A percentile compares a stretch with the other conserved stretches of the same genome.
These are phyloP conservation scores for Malbranchea zuffiana DNA, from an alignment of 2,329 filamentous ascomycete species.

Conservation along the genomic window DNA sequence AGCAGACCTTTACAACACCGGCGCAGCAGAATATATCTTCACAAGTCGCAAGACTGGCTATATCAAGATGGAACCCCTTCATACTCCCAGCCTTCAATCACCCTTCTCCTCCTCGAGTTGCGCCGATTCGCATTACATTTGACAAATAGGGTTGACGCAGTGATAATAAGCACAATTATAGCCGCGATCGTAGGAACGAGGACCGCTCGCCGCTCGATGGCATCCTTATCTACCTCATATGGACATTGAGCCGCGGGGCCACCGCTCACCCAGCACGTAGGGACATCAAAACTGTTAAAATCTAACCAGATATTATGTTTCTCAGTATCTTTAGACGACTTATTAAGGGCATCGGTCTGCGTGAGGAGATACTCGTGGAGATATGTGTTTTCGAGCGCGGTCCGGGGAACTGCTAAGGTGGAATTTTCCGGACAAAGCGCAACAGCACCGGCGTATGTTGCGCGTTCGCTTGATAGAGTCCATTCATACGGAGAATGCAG, in stretches of 20 bases:
- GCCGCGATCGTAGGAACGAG: constrained; percentile 52
- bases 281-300: constrained; percentile 48
- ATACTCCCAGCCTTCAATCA: constrained; percentile 51
- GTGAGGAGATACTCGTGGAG: constrained; percentile 37
- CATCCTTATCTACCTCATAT: constrained; percentile 39
- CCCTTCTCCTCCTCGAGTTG: constrained; percentile 41
- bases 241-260: constrained; percentile 48
- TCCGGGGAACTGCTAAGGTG: constrained; percentile 49
- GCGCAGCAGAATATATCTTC: too few species aligned
- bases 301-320: constrained; percentile 44
- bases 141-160: constrained; percentile 50
- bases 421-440: constrained; percentile 40
- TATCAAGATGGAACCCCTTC: constrained; percentile 52
- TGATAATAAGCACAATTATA: constrained; percentile 51
- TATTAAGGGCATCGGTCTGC: constrained; percentile 18
- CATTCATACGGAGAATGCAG: constrained; percentile 46
- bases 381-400: constrained; percentile 53
- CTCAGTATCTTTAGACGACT: constrained; percentile 19
- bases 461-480: constrained; percentile 37
- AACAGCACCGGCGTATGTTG: constrained; percentile 36
- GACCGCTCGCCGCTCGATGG: constrained; percentile 39
- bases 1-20: too few species aligned
- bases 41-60: too few species aligned
- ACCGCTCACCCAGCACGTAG: constrained; percentile 51
- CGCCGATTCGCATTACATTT: constrained; percentile 54